These are phyloP conservation scores for Penicillium sp. DNA, from an alignment of 2,329 filamentous ascomycete genomes.

Conservation along the genomic window DNA sequence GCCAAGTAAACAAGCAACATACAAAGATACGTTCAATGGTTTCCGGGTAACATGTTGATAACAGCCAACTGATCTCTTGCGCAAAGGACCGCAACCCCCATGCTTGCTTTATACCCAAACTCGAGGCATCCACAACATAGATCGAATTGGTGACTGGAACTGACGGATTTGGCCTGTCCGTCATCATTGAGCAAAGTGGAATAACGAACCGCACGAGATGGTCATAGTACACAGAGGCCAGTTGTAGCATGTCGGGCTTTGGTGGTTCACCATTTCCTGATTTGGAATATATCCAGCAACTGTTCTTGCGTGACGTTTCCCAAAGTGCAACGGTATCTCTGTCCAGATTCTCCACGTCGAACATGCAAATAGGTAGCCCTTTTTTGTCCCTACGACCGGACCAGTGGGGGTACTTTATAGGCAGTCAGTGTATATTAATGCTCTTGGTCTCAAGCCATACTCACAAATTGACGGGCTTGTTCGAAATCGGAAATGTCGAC, in stretches of 20 bases:
- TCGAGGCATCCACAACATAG: conserved; percentile 19
- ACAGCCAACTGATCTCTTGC: conserved; percentile 18
- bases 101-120: conserved; percentile 16
- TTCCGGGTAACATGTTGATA: conserved; percentile 24
- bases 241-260: conserved; percentile 17
- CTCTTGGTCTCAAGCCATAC: not conserved
- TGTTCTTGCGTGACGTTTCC: conserved; percentile 9
- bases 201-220: conserved; percentile 17
- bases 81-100: conserved; percentile 19
- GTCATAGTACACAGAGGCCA: conserved; percentile 16
- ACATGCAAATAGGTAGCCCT: conserved; percentile 18
- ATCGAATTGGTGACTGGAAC: conserved; percentile 12
- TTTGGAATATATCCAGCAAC: conserved; percentile 1
- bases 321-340: conserved; percentile 11
- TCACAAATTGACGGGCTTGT: conserved; percentile 15
- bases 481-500: conserved; percentile 17
- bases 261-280: not conserved
- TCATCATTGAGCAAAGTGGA: conserved; percentile 19
- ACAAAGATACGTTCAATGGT: conserved; percentile 19
- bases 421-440: not conserved
- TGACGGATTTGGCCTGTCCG: conserved; percentile 2
- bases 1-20: not conserved
- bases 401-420: conserved; percentile 22
- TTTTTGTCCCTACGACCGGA: conserved; percentile 19
- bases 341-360: conserved; percentile 12